Base-by-base conservation (phyloP, 495 filamentous ascomycete species). In the Astrothelium subdiscretum region DNA sequence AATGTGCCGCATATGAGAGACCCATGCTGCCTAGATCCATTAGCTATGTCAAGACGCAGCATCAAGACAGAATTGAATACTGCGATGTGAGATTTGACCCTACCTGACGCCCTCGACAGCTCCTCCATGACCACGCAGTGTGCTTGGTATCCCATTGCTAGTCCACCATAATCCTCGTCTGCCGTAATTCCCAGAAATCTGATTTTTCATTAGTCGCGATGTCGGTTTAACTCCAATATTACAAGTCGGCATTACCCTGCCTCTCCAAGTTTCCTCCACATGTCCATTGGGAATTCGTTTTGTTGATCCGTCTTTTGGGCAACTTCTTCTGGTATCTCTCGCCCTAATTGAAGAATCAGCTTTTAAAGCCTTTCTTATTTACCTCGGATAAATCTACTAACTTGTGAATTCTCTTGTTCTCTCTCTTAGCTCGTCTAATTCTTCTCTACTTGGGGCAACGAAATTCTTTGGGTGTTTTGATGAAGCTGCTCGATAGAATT, bases 121-220 rank as follows among this genome's bases (percentile, higher is more conserved):
- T 97, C 94, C 72, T 98, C 94, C 88, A 98, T 92, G 11, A 97
- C 90, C 3, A 95, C 78, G 72, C 92, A 97, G 70, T 98, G 94
- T 31, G 95, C 95, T 73, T 98, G 95, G 75, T 98, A 98, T 40
- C 94, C 94, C 83, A 97, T 85, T 2, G 81, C 89, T 59, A 97
- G 73, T 2, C 94, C 94, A 43, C 94, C 95, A 59, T 92, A 92
- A 44, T 91, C 87, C 73, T 97, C 92, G 73, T 96, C 90, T 15
- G 90, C 95, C 0, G 94, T 98, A 66, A 97, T 87, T 43, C 94
- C 94, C 22, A 98, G 81, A 61, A 97, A 87, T 2, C 90, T 83
- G 51, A 8, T 1, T 22, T 31, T 48, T 6, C 0, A 57, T 65
- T 44, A 64, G 67, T 69, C 24, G 62, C 1, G 0, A 26, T 2